Percentiles rank a stretch among this genome's conserved stretches.
phyloP scores from a whole-genome alignment of 129 eudicot genomes.

The Tagetes patula region DNA sequence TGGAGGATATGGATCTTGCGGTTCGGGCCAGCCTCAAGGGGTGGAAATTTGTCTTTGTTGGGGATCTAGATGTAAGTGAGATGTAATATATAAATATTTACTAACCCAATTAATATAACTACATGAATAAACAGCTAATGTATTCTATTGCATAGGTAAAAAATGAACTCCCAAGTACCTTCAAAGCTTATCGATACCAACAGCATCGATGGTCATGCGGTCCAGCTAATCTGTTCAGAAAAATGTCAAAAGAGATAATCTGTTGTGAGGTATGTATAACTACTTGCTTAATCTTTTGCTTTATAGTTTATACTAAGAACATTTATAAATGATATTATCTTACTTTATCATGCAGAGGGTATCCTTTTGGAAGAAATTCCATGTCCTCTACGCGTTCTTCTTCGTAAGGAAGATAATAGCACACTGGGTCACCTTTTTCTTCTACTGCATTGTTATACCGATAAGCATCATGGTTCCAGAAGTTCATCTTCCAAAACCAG shows the following conservation, averaged over 20 bases:
- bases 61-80: slow-evolving; percentile 52
- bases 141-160: slow-evolving; percentile 46
- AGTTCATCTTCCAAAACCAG: slow-evolving; percentile 60
- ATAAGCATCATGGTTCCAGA: slow-evolving; percentile 73
- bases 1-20: slow-evolving; percentile 91
- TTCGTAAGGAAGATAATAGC: slow-evolving; percentile 91
- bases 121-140: slow-evolving; percentile 22
- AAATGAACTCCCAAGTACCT: slow-evolving; percentile 86
- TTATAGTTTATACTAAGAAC: background rate
- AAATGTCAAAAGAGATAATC: slow-evolving; percentile 73
- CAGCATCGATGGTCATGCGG: slow-evolving; percentile 99
- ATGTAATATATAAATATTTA: background rate
- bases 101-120: background rate
- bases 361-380: slow-evolving; percentile 66
- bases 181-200: slow-evolving; percentile 76
- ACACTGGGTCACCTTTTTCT: slow-evolving; percentile 85
- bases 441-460: slow-evolving; percentile 77
- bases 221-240: slow-evolving; percentile 78
- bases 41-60: slow-evolving; percentile 83
- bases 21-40: slow-evolving; percentile 80
- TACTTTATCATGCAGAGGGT: slow-evolving; percentile 57
- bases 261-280: slow-evolving; percentile 63
- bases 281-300: background rate
- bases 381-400: slow-evolving; percentile 82
- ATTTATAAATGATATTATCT: slow-evolving; percentile 13